These are phyloP conservation scores for Cytospora piceae DNA, from an alignment of 2,329 filamentous ascomycete genomes.

Conservation along the genomic window DNA sequence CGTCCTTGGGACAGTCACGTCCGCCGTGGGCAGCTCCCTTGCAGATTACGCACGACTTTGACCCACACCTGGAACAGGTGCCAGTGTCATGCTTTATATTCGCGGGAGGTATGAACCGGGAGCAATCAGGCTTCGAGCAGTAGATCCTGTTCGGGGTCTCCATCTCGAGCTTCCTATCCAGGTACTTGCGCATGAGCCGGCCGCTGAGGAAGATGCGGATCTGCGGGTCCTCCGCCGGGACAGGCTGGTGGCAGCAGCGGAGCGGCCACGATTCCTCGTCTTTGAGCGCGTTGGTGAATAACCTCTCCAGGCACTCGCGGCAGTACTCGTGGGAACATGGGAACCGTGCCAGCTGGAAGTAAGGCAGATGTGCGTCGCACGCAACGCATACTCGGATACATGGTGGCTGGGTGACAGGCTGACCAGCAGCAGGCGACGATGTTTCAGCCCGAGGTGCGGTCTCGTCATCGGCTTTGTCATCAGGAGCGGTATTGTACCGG, in stretches of 20 bases:
- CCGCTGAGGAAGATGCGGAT: conserved; percentile 41
- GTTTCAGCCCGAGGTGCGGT: not conserved
- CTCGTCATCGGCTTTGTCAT: not conserved
- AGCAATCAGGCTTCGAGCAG: conserved; percentile 51
- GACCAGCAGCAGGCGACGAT: not conserved
- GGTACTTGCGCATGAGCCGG: conserved; percentile 43
- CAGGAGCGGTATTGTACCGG: not conserved
- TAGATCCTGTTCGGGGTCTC: conserved; percentile 54
- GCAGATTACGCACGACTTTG: conserved; percentile 54
- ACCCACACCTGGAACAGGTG: conserved; percentile 47
- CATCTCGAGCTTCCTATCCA: conserved; percentile 52
- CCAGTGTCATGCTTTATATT: conserved; percentile 42
- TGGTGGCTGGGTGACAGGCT: not conserved
- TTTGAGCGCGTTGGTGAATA: conserved; percentile 1
- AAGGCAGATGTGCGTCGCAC: not conserved
- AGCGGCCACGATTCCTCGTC: conserved; percentile 8
- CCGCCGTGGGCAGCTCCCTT: conserved; percentile 50
- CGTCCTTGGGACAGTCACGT: conserved; percentile 52
- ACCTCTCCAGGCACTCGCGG: not conserved
- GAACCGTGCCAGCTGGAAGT: not conserved
- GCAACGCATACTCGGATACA: not conserved
- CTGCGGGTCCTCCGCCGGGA: not conserved
- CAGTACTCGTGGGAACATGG: conserved; percentile 22
- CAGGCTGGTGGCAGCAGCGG: conserved; percentile 9
- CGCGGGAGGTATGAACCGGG: conserved; percentile 47